Base-by-base conservation (phyloP, 306 rosid genomes). In the Crotalaria pallida region DNA sequence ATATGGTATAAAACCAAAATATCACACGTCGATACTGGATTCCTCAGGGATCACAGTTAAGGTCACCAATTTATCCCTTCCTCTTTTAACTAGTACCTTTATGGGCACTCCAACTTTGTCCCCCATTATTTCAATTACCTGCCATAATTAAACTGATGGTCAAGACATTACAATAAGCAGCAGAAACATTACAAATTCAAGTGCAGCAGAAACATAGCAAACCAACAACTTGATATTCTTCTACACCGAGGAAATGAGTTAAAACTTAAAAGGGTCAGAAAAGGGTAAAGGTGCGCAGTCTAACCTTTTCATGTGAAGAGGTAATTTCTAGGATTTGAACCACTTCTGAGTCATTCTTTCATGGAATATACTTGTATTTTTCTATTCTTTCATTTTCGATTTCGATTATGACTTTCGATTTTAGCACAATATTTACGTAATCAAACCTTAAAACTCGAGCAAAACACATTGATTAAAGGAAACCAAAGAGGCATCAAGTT, bases 1-100 rank as follows among this genome's bases (percentile, higher is more conserved):
- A 5, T n/a, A 23, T 7, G 6, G 2, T 23, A 21, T 34, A 45
- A 27, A 47, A 16, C 3, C 29, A 19, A 8, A 27, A 40, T 41
- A n/a, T 78, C 66, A 90, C 33, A 87, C 47, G 11, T 81, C 84
- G 10, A 82, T 76, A 81, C 81, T 84, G 77, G 84, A 76, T 48
- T 90, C 97, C 86, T 81, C 95, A 0, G 96, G 95, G 11, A 67
- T 82, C 31, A 94, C 96, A 7, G 83, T 94, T 45, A 94, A 71
- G 6, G 87, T 87, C 13, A 62, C 84, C 24, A 63, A 58, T 55
- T 65, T 61, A 58, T 87, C 81, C 15, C 57, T 53, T 2, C 74
- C 87, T 69, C 97, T 80, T 78, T 75, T 88, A 38, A 88, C 88
- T 18, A 83, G 69, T 16, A 81, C 92, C 81, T 81, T 82, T 34